phyloP scores from a whole-genome alignment of 2,329 filamentous ascomycete genomes.

The Paecilomyces dactylethromorphus region DNA sequence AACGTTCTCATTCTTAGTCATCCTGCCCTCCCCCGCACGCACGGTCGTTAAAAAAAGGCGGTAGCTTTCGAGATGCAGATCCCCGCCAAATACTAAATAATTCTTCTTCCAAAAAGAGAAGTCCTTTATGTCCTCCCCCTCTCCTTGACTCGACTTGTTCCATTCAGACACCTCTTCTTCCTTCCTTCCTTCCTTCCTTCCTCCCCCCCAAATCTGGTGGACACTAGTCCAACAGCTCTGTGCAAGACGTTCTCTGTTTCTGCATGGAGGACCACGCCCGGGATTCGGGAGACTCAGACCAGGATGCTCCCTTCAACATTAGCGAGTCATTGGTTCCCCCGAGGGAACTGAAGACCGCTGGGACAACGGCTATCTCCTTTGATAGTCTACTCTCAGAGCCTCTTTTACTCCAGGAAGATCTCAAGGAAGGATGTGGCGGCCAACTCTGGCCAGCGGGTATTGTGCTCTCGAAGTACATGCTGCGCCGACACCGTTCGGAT shows the following conservation, averaged over 20 bases:
- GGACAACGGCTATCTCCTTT: slow-evolving; percentile 55
- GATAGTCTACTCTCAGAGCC: slow-evolving; percentile 65
- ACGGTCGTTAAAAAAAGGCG: background rate
- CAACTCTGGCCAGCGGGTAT: slow-evolving; percentile 93
- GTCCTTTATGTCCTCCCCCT: background rate
- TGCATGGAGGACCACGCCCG: slow-evolving; percentile 1
- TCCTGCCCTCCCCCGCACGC: background rate
- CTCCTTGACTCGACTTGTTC: background rate
- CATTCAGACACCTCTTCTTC: background rate
- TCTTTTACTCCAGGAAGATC: slow-evolving; percentile 75
- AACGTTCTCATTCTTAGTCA: background rate
- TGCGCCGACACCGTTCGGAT: slow-evolving; percentile 62
- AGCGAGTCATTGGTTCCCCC: slow-evolving; percentile 52
- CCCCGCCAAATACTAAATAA: background rate
- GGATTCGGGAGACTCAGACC: slow-evolving; percentile 15
- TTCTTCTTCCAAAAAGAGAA: background rate
- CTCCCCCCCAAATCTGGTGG: background rate
- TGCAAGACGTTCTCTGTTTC: background rate
- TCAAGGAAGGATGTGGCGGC: slow-evolving; percentile 82
- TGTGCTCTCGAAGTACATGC: slow-evolving; percentile 78
- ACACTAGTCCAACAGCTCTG: background rate
- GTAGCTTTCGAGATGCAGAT: background rate
- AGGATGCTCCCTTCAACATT: slow-evolving; percentile 33
- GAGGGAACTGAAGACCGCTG: slow-evolving; percentile 46
- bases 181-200: background rate